Conservation (phyloP, 1,284 basidiomycete genomes). For the Cutaneotrichosporon arboriforme region DNA sequence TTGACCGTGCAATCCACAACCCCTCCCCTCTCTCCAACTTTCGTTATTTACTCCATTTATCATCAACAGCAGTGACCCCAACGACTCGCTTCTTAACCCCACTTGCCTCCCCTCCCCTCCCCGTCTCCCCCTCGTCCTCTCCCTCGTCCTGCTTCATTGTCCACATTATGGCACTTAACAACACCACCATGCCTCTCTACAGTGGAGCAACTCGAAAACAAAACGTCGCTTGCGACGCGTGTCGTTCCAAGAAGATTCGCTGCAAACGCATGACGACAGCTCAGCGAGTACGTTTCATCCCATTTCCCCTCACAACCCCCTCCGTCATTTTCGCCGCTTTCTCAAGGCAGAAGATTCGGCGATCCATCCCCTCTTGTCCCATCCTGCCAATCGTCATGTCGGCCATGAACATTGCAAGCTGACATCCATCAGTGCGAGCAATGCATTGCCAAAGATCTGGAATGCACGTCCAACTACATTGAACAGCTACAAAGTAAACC, state of each 20-base stretch:
- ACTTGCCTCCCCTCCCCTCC: not conserved
- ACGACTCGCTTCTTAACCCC: not conserved
- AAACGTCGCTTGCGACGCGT: conserved; percentile 85
- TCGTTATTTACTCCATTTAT: not conserved
- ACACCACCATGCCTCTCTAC: conserved; percentile 2
- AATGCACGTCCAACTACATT: conserved; percentile 40
- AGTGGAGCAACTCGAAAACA: conserved; percentile 54
- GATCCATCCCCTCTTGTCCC: not conserved
- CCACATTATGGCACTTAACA: not conserved
- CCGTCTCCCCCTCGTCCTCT: not conserved
- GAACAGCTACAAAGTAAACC: conserved; percentile 34
- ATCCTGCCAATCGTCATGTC: not conserved
- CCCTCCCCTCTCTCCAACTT: not conserved
- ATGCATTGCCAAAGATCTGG: conserved; percentile 28
- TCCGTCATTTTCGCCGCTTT: too few species aligned
- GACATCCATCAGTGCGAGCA: conserved; percentile 33
- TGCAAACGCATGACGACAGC: conserved; percentile 22
- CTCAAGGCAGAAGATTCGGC: too few species aligned
- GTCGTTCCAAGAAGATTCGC: conserved; percentile 48
- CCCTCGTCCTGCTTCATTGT: not conserved
- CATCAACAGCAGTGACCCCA: not conserved
- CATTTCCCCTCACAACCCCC: not conserved
- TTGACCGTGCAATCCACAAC: not conserved
- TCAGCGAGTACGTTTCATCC: conserved; percentile 10
- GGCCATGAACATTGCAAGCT: conserved; percentile 14